Evolutionary conservation across 1,139 yeast species (phyloP).

Genomic region (Pichia sp.): DNA sequence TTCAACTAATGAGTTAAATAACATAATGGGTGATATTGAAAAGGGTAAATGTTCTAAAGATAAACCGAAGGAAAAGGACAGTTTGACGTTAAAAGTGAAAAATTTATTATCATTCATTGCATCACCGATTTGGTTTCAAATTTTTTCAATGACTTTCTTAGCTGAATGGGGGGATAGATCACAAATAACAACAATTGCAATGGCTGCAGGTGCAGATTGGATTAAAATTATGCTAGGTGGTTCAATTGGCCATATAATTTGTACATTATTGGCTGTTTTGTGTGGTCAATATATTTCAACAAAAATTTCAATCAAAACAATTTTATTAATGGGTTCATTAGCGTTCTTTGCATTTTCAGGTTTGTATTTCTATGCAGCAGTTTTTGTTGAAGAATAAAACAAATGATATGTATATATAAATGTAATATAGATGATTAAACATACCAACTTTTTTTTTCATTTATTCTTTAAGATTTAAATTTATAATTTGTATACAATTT

Average conservation of each 20-base stretch:
- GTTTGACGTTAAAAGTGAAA: constrained; percentile 7
- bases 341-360: constrained; percentile 81
- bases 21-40: constrained; percentile 50
- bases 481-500: neutral
- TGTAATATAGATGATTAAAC: neutral
- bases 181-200: constrained; percentile 95
- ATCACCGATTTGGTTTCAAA: constrained; percentile 91
- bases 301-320: constrained; percentile 83
- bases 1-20: constrained; percentile 53
- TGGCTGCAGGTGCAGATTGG: constrained; percentile 96
- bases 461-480: neutral
- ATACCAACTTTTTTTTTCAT: neutral
- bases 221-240: constrained; percentile 89
- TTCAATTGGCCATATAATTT: constrained; percentile 77
- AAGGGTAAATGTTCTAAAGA: constrained; percentile 34
- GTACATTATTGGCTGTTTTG: constrained; percentile 83
- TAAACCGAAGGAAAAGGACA: neutral
- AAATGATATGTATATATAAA: neutral
- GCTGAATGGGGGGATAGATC: constrained; percentile 99
- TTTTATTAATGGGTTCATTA: constrained; percentile 82
- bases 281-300: constrained; percentile 91
- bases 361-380: constrained; percentile 68
- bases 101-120: constrained; percentile 40
- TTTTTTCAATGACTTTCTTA: constrained; percentile 88
- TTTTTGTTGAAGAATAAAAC: constrained; percentile 14